Evolutionary conservation across 352 stramenopile genomes (phyloP).

Genomic region (Ochromonadaceae sp.): DNA sequence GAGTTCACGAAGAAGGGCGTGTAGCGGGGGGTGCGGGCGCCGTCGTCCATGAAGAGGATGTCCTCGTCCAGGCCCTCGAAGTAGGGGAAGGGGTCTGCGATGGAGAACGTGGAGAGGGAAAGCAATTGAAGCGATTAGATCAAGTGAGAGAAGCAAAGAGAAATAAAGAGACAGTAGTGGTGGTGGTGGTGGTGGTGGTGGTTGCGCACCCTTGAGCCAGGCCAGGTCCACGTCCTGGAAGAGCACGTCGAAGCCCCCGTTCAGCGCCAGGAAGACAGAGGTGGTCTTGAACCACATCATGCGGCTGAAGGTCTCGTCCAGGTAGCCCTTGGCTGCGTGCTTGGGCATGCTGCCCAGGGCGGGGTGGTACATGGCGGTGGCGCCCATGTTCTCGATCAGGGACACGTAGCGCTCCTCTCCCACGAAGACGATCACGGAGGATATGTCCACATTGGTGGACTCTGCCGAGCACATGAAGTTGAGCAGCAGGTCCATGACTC

Average conservation of each 20-base stretch:
- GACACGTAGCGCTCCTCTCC: neutral
- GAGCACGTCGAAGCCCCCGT: conserved; percentile 7
- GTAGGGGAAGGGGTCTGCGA: conserved; percentile 17
- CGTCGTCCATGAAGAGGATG: conserved; percentile 25
- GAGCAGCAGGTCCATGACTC: conserved; percentile 20
- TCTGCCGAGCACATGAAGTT: conserved; percentile 21
- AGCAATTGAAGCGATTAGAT: neutral
- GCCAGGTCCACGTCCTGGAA: conserved; percentile 27
- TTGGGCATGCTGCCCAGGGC: conserved; percentile 11
- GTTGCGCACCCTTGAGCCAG: conserved; percentile 7
- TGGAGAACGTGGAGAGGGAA: too few species aligned
- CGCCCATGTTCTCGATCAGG: conserved; percentile 9
- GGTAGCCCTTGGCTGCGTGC: conserved; percentile 12
- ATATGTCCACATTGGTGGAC: conserved; percentile 6
- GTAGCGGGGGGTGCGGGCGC: conserved; percentile 15
- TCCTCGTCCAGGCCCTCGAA: conserved; percentile 10
- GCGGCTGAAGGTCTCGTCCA: conserved; percentile 13
- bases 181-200: neutral
- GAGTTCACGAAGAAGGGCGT: conserved; percentile 24
- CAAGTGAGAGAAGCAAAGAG: neutral
- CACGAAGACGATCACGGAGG: conserved; percentile 18
- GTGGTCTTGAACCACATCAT: conserved; percentile 24
- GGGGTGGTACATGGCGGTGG: neutral
- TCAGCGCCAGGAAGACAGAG: conserved; percentile 15
- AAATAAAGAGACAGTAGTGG: neutral